Evolutionary conservation across 139 green algal genomes (phyloP).

Genomic region (Picochlorum sp.): DNA sequence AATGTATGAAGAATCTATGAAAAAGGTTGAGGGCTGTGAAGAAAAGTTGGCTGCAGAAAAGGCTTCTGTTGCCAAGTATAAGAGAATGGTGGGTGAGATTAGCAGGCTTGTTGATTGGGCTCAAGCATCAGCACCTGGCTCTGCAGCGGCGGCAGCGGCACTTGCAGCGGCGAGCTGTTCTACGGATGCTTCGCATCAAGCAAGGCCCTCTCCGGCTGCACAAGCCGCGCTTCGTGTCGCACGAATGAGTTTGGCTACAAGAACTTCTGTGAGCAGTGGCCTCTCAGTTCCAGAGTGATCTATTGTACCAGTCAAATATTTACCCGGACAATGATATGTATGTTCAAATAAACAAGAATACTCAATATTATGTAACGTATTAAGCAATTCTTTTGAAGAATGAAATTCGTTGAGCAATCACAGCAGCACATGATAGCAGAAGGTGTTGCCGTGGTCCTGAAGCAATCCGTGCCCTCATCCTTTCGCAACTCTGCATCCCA

Average conservation of each 20-base stretch:
- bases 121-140: conserved; percentile 11
- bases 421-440: too few relatives aligned
- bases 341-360: too few relatives aligned
- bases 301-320: too few relatives aligned
- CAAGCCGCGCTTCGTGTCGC: conserved; percentile 9
- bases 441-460: too few relatives aligned
- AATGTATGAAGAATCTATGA: not conserved
- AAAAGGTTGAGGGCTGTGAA: conserved; percentile 10
- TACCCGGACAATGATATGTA: too few relatives aligned
- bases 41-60: conserved; percentile 10
- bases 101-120: conserved; percentile 26
- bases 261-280: not conserved
- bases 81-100: conserved; percentile 29
- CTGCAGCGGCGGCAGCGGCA: not conserved
- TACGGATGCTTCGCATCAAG: not conserved
- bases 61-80: conserved; percentile 21
- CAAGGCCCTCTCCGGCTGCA: conserved; percentile 4
- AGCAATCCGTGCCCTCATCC: too few relatives aligned
- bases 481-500: too few relatives aligned
- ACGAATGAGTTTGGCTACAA: not conserved
- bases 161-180: conserved; percentile 1
- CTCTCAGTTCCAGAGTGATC: not conserved
- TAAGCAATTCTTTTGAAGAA: too few relatives aligned
- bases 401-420: too few relatives aligned
- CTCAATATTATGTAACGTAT: too few relatives aligned